Evolutionary conservation across 768 basidiomycete species (phyloP), one percentile per base, ranked within the genome.

Genomic region (Psilocybe tampanensis): DNA sequence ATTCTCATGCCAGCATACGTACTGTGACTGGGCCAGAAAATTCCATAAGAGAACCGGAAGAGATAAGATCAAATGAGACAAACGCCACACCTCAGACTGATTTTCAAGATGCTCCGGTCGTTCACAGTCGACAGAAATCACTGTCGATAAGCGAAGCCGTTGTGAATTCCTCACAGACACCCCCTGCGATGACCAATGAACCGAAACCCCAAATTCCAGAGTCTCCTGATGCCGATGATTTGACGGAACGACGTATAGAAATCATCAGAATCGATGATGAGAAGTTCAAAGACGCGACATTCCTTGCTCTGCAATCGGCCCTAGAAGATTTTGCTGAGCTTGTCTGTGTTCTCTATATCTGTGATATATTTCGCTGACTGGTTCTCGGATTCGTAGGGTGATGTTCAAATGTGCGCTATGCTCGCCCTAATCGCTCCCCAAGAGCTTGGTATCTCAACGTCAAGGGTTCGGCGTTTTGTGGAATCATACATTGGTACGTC

Each of bases 321-420:
- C 56, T 91, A 34, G 88, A 90, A 56, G 71, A 72, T n/a, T 84
- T 84, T 64, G 81, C 83, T 2, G 85, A 87, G 56, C 74, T 84
- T 73, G 89, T 89, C 55, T 22, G 69, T 2, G 1, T 36, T 21
- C 13, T 24, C 45, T 13, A 12, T 9, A 1, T 15, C 42, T 43
- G 32, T 29, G 47, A n/a, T 36, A 50, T n/a, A 55, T 34, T 13
- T 4, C 4, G 7, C 36, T n/a, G n/a, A 24, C n/a, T 47, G 12
- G 39, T n/a, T 19, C 15, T 55, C 23, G 60, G 23, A 62, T 54
- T 44, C 19, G 13, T 56, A 92, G 88, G 92, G 92, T 13, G 87
- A 94, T 64, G 75, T 92, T 1, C 92, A 92, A 64, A 89, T 86
- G 78, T 92, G 90, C 69, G 84, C 89, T 1, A 83, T 90, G 78